Base-by-base conservation (phyloP, 2,329 filamentous ascomycete species). In the Diplodia seriata region DNA sequence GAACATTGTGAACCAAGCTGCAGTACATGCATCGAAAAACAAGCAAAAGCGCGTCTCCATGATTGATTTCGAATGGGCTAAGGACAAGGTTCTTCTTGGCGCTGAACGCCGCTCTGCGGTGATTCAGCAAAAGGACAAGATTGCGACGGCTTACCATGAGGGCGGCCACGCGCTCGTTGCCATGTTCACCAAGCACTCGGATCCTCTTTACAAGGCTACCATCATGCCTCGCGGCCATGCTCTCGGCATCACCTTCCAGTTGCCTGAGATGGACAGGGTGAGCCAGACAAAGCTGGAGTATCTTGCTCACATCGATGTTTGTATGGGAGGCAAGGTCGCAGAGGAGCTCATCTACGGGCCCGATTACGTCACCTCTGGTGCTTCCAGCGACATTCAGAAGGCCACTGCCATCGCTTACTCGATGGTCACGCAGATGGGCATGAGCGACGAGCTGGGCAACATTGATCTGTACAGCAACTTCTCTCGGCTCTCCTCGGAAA, bases 81-180 rank as follows among this genome's bases (percentile, higher is more conserved):
- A 97, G 81, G 95, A 99, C 83, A 95, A 95, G 81, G 92, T 99
- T 66, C 90, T 97, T 78, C 97, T 99, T 93, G 95, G 95, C 47
- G 92, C 94, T 2, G 95, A 99, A 82, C 89, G 90, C 76, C 91
- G 90, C 78, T 97, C 90, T 72, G 93, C 94, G 81, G 87, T 97
- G 67, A 94, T 99, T 67, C 91, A 91, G 53, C 89, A 94, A 71
- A 93, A 97, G 81, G 95, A 99, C 81, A 98, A 96, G 83, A 87
- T 95, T 73, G 90, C 93, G 85, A 97, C 94, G n/a, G 93, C 93
- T 1, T 97, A 97, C 75, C 93, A 97, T 76, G 95, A 99, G 81
- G 96, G 94, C 67, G 95, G 95, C 2, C 95, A 99, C 79, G 93
- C 95, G 9, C 87, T 99, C 18, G 92, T 97, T 69, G 90, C 91